Conservation (phyloP, 139 green algal genomes). For the Chlamydomonas sphaeroides region DNA sequence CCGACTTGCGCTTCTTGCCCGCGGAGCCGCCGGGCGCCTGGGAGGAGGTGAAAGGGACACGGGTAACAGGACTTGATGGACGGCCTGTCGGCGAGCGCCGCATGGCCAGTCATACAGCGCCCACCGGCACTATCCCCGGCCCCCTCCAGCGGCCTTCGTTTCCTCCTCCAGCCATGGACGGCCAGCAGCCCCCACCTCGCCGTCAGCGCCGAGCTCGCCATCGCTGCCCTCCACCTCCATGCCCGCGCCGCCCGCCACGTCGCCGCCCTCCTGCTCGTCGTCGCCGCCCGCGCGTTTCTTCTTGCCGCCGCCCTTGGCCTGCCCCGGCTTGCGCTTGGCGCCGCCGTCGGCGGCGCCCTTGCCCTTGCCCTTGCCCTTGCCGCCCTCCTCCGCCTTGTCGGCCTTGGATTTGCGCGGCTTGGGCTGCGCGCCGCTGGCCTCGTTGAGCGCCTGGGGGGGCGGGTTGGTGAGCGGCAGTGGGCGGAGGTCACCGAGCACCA, state of each 20-base stretch:
- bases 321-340: not conserved
- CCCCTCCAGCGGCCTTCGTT: too few species aligned
- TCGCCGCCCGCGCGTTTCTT: not conserved
- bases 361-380: not conserved
- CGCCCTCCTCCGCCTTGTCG: not conserved
- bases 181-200: too few species aligned
- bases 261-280: not conserved
- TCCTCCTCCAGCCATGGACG: too few species aligned
- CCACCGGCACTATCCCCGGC: too few species aligned
- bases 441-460: slow-evolving; percentile 12
- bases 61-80: too few species aligned
- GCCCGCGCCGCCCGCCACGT: too few species aligned
- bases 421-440: slow-evolving; percentile 27
- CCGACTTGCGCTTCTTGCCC: not conserved
- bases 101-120: too few species aligned
- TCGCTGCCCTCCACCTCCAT: too few species aligned
- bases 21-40: not conserved
- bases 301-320: slow-evolving; percentile 3
- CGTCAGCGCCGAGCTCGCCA: too few species aligned
- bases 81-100: too few species aligned
- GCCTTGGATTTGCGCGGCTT: slow-evolving; percentile 32
- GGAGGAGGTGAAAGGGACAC: too few species aligned
- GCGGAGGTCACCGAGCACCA: too few species aligned
- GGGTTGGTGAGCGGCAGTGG: not conserved
- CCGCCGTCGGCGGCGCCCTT: not conserved